Percentiles rank a stretch among this genome's conserved stretches.
Evolutionary conservation across 1,139 yeast genomes (phyloP).

Genomic region (Yamadazyma triangularis): DNA sequence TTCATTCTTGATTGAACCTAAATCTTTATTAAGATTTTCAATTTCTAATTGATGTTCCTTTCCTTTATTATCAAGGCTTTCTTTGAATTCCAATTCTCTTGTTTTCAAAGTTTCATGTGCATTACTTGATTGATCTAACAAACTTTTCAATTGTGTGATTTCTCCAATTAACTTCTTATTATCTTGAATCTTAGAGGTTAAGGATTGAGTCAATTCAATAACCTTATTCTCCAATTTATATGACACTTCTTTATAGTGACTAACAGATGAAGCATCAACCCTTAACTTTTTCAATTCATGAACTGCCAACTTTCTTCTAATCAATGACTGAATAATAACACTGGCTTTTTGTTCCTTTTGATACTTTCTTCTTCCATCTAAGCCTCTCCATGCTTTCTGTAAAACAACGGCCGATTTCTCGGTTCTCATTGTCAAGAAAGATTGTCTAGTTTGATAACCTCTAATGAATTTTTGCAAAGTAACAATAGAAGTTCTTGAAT

Average conservation of each 20-base stretch:
- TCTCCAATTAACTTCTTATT: constrained; percentile 68
- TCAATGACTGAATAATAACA: constrained; percentile 68
- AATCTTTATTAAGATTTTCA: constrained; percentile 52
- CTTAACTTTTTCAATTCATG: constrained; percentile 59
- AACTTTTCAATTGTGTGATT: constrained; percentile 50
- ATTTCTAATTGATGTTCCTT: constrained; percentile 48
- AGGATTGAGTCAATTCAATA: constrained; percentile 82
- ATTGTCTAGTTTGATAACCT: constrained; percentile 56
- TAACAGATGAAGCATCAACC: constrained; percentile 86
- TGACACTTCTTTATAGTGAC: constrained; percentile 85
- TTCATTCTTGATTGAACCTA: constrained; percentile 53
- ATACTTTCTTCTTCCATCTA: constrained; percentile 44
- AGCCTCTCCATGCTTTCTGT: constrained; percentile 67
- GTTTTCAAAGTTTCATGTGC: constrained; percentile 54
- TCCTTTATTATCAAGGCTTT: constrained; percentile 41
- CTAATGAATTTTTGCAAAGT: constrained; percentile 66
- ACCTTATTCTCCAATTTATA: constrained; percentile 94
- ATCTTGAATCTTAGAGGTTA: constrained; percentile 74
- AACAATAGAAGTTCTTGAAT: constrained; percentile 48
- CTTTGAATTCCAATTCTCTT: constrained; percentile 52
- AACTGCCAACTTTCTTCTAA: constrained; percentile 74
- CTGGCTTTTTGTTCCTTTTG: constrained; percentile 46
- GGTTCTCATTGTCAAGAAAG: constrained; percentile 43
- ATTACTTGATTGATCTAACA: constrained; percentile 55
- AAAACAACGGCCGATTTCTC: constrained; percentile 63